phyloP scores from a whole-genome alignment of 169 alveolate genomes.

The Besnoitia besnoiti region DNA sequence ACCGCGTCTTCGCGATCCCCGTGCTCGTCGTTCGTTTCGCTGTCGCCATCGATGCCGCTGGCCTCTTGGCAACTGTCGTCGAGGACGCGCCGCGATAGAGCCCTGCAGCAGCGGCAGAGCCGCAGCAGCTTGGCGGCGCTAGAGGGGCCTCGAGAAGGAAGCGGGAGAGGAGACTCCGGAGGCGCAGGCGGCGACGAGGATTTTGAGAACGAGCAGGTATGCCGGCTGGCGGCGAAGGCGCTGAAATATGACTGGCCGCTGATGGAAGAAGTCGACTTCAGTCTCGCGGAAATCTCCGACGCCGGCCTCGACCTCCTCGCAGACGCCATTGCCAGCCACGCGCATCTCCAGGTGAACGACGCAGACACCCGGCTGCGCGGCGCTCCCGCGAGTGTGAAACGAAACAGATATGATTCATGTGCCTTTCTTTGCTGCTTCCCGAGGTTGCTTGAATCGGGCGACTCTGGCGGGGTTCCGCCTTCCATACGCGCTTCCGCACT shows the following conservation, averaged over 20 bases:
- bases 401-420: no score
- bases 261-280: conserved; percentile 7
- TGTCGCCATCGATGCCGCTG: background rate
- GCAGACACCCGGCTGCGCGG: no score
- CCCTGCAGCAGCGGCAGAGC: background rate
- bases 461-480: no score
- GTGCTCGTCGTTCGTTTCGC: background rate
- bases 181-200: background rate
- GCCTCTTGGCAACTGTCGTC: background rate
- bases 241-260: background rate
- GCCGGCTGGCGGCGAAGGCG: conserved; percentile 5
- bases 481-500: no score
- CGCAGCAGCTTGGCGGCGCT: background rate
- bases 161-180: background rate
- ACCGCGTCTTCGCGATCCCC: background rate
- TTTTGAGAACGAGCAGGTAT: background rate
- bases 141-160: background rate
- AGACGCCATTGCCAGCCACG: background rate
- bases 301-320: conserved; percentile 18
- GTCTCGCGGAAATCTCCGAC: background rate
- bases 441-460: no score
- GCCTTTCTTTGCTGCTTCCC: no score
- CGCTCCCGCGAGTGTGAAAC: no score
- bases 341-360: background rate
- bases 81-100: no score